A percentile compares a stretch with the other conserved stretches of the same genome.
Conservation (phyloP, 306 rosid genomes). For the Cucumis cinereus region DNA sequence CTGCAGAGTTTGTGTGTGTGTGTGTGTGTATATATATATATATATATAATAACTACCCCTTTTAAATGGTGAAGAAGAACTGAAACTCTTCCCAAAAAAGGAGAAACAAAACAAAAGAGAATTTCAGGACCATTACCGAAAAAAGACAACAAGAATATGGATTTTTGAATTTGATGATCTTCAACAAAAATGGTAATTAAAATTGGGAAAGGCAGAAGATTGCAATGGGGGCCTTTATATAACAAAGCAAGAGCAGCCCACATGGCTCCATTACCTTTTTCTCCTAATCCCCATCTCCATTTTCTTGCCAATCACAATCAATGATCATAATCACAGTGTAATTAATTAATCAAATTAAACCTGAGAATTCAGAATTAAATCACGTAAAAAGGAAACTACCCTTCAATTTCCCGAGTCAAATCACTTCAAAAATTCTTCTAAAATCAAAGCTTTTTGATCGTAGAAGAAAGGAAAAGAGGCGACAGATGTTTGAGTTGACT, state of each 20-base stretch:
- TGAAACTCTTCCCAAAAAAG: conserved; percentile 8
- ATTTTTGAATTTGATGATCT: conserved; percentile 13
- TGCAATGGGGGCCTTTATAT: neutral
- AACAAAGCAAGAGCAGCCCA: neutral
- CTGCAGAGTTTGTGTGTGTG: no score
- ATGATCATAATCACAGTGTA: neutral
- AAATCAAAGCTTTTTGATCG: neutral
- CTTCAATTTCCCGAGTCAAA: neutral
- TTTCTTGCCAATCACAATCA: neutral
- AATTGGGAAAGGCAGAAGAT: neutral
- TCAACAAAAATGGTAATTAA: neutral
- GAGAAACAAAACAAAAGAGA: conserved; percentile 16
- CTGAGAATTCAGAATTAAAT: neutral
- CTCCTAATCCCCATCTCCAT: neutral
- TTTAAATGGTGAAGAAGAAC: conserved; percentile 7
- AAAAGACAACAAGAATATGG: conserved; percentile 15
- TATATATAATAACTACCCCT: neutral
- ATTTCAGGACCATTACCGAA: conserved; percentile 11
- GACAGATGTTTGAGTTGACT: conserved; percentile 4
- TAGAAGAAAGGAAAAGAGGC: neutral
- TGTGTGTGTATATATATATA: no score
- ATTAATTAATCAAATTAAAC: neutral
- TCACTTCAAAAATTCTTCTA: neutral
- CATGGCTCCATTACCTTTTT: neutral
- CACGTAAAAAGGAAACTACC: neutral